Evolutionary conservation across 164 flowering plant genomes (phyloP), one percentile per base, ranked within the genome.

Genomic region (Umbellularia californica): DNA sequence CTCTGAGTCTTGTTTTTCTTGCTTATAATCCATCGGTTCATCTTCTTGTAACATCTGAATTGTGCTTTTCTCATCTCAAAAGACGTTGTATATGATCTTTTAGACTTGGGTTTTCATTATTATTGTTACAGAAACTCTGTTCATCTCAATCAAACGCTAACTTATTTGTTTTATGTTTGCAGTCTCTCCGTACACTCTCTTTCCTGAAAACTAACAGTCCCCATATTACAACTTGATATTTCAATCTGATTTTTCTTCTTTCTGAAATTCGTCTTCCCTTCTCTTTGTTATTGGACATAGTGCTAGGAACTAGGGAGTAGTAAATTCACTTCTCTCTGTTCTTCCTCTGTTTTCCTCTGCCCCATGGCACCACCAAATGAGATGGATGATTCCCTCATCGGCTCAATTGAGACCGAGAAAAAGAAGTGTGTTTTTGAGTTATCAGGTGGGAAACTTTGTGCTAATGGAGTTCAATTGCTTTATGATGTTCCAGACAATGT

Each of bases 401-500:
- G n/a, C 27, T 13, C 25, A 3, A 24, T 69, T 23, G 51, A 65
- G 20, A 28, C 82, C 7, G 62, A 69, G 6, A 72, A 63, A 22
- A 55, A 24, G 20, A 79, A 79, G 19, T 65, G 70, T 17, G 25
- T 24, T 72, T 86, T 91, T 25, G 76, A 79, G 15, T 77, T 93
- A 52, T 81, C 82, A 0, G 68, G 81, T 50, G 90, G 93, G 51
- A 88, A 81, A 19, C 79, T 91, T 3, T 72, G 70, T 69, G 87
- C 89, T 47, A 80, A 81, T 68, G 90, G 92, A 9, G 79, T 91
- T 20, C 74, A 90, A 12, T 71, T 93, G 69, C 91, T 91, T 33
- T 75, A 88, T 19, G 85, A 91, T 19, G 87, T 91, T 70, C 97
- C 97, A 0, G 71, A n/a, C 58, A 93, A 90, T 50, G 93, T 93